A percentile compares a stretch with the other conserved stretches of the same genome.
Evolutionary conservation across 2,329 filamentous ascomycete species (phyloP).

Genomic region (Alternaria gansuensis): DNA sequence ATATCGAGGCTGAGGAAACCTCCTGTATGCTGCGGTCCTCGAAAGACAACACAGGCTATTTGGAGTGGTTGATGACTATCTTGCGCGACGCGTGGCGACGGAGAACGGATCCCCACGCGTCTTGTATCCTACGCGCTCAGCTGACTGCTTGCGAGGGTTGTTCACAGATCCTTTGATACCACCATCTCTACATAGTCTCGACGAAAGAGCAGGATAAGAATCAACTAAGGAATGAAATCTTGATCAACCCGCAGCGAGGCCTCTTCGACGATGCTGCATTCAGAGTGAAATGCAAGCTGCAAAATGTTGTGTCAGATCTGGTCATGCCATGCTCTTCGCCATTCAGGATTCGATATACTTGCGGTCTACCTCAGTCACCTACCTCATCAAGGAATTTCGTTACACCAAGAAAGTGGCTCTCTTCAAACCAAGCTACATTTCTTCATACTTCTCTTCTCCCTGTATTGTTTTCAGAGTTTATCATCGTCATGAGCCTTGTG

Average conservation of each 20-base stretch:
- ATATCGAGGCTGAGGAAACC: conserved; percentile 1
- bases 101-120: conserved; percentile 1
- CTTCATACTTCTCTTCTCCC: background rate
- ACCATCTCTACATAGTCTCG: background rate
- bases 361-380: too few relatives aligned
- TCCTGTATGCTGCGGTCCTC: background rate
- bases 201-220: background rate
- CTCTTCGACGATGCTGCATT: background rate
- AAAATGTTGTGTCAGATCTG: background rate
- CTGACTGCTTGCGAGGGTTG: background rate
- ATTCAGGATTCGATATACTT: too few relatives aligned
- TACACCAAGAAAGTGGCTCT: background rate
- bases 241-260: background rate
- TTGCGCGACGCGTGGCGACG: conserved; percentile 3
- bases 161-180: background rate
- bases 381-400: too few relatives aligned
- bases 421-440: background rate
- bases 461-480: too few relatives aligned
- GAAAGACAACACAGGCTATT: background rate
- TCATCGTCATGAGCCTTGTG: too few relatives aligned
- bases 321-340: background rate
- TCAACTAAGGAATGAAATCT: background rate
- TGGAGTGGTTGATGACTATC: background rate
- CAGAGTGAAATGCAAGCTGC: background rate
- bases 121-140: conserved; percentile 1